Evolutionary conservation across 2,329 filamentous ascomycete species (phyloP).

Genomic region (Penicillium sclerotiorum): DNA sequence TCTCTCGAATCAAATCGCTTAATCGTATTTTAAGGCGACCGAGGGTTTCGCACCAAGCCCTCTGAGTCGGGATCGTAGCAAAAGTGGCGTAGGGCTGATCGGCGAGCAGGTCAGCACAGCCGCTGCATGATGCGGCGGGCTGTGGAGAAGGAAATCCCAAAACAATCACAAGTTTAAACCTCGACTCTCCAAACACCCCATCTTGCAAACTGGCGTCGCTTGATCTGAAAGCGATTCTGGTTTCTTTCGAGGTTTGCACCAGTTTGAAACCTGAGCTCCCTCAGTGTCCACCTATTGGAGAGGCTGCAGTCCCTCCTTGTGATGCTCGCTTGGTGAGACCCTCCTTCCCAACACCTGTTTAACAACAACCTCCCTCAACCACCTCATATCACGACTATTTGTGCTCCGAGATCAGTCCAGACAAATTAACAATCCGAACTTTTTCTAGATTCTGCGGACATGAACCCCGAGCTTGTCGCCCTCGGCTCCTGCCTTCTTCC

Average conservation of each 20-base stretch:
- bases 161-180: slow-evolving; percentile 29
- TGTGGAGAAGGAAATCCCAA: slow-evolving; percentile 43
- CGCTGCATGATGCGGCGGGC: slow-evolving; percentile 39
- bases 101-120: slow-evolving; percentile 34
- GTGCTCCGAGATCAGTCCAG: slow-evolving; percentile 7
- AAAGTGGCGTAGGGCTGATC: slow-evolving; percentile 36
- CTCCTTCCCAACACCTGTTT: slow-evolving; percentile 16
- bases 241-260: no score
- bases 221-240: no score
- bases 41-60: no score
- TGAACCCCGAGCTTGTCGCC: slow-evolving; percentile 33
- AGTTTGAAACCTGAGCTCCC: background rate
- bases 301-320: slow-evolving; percentile 30
- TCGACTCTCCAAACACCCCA: slow-evolving; percentile 11
- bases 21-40: no score
- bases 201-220: background rate
- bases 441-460: slow-evolving; percentile 32
- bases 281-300: no score
- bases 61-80: no score
- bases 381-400: slow-evolving; percentile 10
- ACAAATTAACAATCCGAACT: slow-evolving; percentile 15
- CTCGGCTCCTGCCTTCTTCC: slow-evolving; percentile 38
- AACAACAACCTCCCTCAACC: slow-evolving; percentile 10
- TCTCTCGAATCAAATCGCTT: no score
- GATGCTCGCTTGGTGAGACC: slow-evolving; percentile 28